Conservation (phyloP, 208 protist species). For the Leishmania tropica region DNA sequence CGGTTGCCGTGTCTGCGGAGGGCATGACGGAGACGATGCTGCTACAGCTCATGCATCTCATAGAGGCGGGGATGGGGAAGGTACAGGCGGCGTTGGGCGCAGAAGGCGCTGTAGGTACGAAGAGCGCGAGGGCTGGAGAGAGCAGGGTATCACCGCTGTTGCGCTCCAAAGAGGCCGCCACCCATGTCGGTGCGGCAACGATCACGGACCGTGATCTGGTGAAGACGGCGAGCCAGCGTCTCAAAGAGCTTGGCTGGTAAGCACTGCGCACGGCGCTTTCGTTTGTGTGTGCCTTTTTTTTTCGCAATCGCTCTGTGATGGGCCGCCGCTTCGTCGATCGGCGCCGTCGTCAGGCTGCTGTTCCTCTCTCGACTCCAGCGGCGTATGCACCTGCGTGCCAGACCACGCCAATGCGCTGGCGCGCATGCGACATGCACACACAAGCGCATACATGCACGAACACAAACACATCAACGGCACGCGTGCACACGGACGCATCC, state of each 20-base stretch:
- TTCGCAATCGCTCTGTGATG: not conserved
- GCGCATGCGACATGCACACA: not conserved
- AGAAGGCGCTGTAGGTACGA: not conserved
- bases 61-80: conserved; percentile 58
- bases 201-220: conserved; percentile 30
- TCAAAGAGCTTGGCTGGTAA: conserved; percentile 45
- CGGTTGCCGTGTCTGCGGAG: conserved; percentile 13
- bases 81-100: conserved; percentile 42
- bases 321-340: not conserved
- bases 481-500: not conserved
- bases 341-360: not conserved
- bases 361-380: not conserved
- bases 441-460: too few species aligned
- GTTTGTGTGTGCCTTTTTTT: not conserved
- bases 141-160: not conserved
- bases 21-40: conserved; percentile 38
- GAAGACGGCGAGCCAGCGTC: conserved; percentile 26
- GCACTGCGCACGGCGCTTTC: not conserved
- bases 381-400: not conserved
- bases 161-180: not conserved
- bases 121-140: not conserved
- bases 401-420: not conserved
- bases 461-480: not conserved
- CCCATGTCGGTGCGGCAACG: not conserved
- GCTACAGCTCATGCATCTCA: conserved; percentile 50